Evolutionary conservation across 345 rosid genomes (phyloP), one percentile per base, ranked within the genome.

Genomic region (Euphorbia lathyris): DNA sequence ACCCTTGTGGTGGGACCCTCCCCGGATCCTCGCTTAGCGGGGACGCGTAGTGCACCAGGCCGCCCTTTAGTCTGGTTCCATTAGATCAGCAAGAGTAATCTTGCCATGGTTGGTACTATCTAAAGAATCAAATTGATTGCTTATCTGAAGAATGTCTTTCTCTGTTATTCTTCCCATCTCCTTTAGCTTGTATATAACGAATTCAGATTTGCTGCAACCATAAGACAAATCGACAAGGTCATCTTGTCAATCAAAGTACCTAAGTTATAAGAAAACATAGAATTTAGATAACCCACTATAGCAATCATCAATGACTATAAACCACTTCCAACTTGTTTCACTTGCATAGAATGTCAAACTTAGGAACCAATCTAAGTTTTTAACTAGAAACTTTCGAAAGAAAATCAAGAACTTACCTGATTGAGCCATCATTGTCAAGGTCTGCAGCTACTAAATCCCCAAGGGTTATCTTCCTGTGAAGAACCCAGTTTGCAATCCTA

Each of bases 401-500:
- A 48, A 70, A 67, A 63, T 61, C 14, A 75, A 62, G 61, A 60
- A 34, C 9, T 83, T 67, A 89, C 95, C 95, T 89, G 81, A 87
- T 84, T 36, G 88, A 84, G 32, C 90, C 91, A 58, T 87, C 90
- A 25, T 87, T 77, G 42, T 89, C 87, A 47, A 87, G 80, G 76
- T 89, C 90, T 7, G 95, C 95, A 32, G 95, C 95, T 51, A 87
- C 77, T 23, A 89, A 72, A 72, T 85, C 95, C 47, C 88, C 90
- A 10, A 87, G 66, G 4, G 91, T 89, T 70, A 87, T 74, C 81
- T 89, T 83, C 74, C 67, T 87, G 63, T 85, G 84, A 61, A 89
- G 88, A 71, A 89, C 86, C 87, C 87, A 84, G 70, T 84, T 84
- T 0, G 90, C 87, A 7, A 89, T 72, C 59, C 73, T 78, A 0